Conservation (phyloP, 2,329 filamentous ascomycete species). For the Penicillium hesseltinei region DNA sequence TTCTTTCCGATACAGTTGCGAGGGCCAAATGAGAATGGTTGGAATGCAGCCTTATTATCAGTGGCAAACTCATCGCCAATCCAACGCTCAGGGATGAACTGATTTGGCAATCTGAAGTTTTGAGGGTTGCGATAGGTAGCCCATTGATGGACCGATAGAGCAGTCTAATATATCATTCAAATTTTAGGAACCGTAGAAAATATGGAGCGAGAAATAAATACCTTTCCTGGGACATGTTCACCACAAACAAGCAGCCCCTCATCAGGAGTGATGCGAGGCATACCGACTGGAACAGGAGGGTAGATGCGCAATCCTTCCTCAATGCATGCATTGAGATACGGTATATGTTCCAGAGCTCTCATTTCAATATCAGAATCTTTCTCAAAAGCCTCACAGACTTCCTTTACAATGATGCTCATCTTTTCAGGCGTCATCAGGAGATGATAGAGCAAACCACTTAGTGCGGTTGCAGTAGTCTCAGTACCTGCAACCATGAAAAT, state of each 20-base stretch:
- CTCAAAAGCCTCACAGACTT: background rate
- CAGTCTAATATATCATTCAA: background rate
- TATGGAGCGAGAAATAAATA: background rate
- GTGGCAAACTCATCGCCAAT: background rate
- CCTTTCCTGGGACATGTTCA: background rate
- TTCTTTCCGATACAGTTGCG: background rate
- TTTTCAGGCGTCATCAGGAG: background rate
- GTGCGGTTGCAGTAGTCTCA: background rate
- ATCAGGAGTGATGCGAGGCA: background rate
- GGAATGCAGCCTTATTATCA: background rate
- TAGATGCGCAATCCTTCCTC: background rate
- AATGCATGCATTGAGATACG: background rate
- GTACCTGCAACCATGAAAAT: background rate
- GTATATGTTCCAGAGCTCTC: background rate
- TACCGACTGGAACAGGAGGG: background rate
- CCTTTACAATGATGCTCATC: background rate
- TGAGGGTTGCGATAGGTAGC: background rate
- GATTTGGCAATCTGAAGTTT: background rate
- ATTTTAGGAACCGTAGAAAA: too few relatives aligned
- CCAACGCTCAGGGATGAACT: background rate
- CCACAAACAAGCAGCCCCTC: background rate
- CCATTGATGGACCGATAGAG: background rate
- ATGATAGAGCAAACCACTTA: background rate
- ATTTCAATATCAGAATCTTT: background rate
- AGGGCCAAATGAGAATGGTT: background rate